Evolutionary conservation across 495 filamentous ascomycete species (phyloP).

Genomic region (Neurospora sp.): DNA sequence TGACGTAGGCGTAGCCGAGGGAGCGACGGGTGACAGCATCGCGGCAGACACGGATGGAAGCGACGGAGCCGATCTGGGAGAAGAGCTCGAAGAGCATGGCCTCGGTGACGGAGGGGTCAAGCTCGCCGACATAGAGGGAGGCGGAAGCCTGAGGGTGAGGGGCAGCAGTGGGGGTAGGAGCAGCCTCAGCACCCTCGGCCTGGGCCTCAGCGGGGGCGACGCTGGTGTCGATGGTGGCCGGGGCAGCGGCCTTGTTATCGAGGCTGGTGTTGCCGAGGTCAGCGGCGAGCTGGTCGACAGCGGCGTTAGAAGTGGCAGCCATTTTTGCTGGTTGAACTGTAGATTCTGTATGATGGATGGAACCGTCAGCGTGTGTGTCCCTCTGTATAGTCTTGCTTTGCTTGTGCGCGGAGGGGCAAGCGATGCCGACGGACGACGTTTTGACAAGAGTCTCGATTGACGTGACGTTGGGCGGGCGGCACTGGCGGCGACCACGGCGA

Average conservation of each 20-base stretch:
- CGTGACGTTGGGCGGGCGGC: not conserved
- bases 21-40: constrained; percentile 98
- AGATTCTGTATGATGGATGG: not conserved
- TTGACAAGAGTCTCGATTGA: not conserved
- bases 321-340: constrained; percentile 29
- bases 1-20: constrained; percentile 98
- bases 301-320: constrained; percentile 52
- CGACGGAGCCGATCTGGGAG: constrained; percentile 97
- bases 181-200: constrained; percentile 46
- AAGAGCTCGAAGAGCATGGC: constrained; percentile 99
- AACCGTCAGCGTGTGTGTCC: not conserved
- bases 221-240: constrained; percentile 55
- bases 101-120: constrained; percentile 95
- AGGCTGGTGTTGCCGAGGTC: constrained; percentile 50
- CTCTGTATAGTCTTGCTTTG: too few relatives aligned
- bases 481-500: not conserved
- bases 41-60: constrained; percentile 98
- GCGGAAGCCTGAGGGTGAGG: constrained; percentile 78
- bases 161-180: constrained; percentile 58
- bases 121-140: constrained; percentile 97
- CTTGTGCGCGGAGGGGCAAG: not conserved
- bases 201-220: constrained; percentile 39
- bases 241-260: constrained; percentile 50
- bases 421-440: not conserved
- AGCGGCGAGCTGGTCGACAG: constrained; percentile 61